These are phyloP conservation scores for Termitomyces sp. DNA, from an alignment of 1,284 basidiomycete genomes.

Conservation along the genomic window DNA sequence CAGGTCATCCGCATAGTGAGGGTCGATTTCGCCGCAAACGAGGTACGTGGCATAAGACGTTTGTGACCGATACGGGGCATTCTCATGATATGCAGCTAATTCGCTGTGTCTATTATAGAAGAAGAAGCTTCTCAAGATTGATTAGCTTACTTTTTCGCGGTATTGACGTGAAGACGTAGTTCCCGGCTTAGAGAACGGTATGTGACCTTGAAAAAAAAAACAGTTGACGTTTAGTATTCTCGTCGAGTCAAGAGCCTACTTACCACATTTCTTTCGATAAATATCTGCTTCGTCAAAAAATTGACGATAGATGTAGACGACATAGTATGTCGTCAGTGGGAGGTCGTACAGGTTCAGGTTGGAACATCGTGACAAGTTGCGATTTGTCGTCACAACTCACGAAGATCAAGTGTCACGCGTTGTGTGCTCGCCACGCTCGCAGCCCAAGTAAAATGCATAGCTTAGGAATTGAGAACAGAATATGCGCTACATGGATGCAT, in stretches of 20 bases:
- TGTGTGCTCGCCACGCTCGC: not conserved
- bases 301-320: conserved; percentile 15
- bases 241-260: conserved; percentile 17
- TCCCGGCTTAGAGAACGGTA: conserved; percentile 68
- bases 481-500: not conserved
- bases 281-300: conserved; percentile 20
- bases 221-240: not conserved
- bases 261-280: conserved; percentile 51
- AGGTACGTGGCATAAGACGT: conserved; percentile 61
- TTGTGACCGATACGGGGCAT: conserved; percentile 35
- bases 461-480: not conserved
- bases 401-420: conserved; percentile 11
- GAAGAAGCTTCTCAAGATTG: not conserved
- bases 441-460: too few species aligned
- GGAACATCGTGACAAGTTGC: not conserved
- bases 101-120: conserved; percentile 37
- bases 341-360: not conserved
- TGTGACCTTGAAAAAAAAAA: conserved; percentile 44
- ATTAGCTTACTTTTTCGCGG: conserved; percentile 59
- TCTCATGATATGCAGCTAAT: conserved; percentile 50
- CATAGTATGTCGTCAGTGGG: conserved; percentile 9
- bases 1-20: conserved; percentile 16
- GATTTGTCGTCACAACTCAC: conserved; percentile 6
- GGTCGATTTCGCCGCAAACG: conserved; percentile 46
- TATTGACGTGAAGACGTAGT: conserved; percentile 64